Conservation (phyloP, 2,329 filamentous ascomycete genomes). For the Escovopsis weberi region DNA sequence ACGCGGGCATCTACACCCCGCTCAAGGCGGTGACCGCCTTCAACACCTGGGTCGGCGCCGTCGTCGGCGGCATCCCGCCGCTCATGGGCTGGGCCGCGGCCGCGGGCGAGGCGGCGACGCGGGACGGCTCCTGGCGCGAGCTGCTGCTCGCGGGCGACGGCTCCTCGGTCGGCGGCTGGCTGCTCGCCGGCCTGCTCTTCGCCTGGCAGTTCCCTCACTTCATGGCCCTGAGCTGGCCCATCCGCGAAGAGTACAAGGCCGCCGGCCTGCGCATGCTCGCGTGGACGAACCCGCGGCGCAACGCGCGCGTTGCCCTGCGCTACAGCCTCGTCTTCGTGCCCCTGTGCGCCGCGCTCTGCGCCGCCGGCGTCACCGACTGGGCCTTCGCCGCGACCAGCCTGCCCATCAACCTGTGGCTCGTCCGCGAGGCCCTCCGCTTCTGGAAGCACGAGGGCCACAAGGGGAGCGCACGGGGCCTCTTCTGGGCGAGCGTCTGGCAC, state of each 20-base stretch:
- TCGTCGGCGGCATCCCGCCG: constrained; percentile 87
- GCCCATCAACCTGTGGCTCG: constrained; percentile 75
- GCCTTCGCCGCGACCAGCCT: constrained; percentile 69
- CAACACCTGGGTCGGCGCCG: constrained; percentile 90
- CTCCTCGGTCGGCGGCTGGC: constrained; percentile 66
- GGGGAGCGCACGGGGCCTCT: constrained; percentile 69
- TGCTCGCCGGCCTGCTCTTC: constrained; percentile 71
- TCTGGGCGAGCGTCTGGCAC: constrained; percentile 98
- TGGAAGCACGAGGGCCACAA: constrained; percentile 64
- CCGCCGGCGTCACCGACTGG: constrained; percentile 69
- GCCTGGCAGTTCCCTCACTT: constrained; percentile 99
- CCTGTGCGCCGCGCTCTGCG: constrained; percentile 68
- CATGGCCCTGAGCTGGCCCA: constrained; percentile 80
- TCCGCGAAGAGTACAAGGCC: constrained; percentile 74
- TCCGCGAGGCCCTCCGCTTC: constrained; percentile 65
- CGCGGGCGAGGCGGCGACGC: constrained; percentile 70
- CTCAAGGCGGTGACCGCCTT: constrained; percentile 73
- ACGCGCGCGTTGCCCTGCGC: constrained; percentile 72
- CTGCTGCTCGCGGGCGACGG: constrained; percentile 53
- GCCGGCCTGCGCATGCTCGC: constrained; percentile 59
- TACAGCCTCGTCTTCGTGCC: constrained; percentile 81
- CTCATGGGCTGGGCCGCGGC: constrained; percentile 98
- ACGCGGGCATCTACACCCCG: constrained; percentile 85
- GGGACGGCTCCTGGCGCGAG: constrained; percentile 61
- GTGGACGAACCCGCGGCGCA: constrained; percentile 76